Percentiles rank a stretch among this genome's conserved stretches.
phyloP scores from a whole-genome alignment of 1,139 yeast species.

The Yamadazyma diddensiae region DNA sequence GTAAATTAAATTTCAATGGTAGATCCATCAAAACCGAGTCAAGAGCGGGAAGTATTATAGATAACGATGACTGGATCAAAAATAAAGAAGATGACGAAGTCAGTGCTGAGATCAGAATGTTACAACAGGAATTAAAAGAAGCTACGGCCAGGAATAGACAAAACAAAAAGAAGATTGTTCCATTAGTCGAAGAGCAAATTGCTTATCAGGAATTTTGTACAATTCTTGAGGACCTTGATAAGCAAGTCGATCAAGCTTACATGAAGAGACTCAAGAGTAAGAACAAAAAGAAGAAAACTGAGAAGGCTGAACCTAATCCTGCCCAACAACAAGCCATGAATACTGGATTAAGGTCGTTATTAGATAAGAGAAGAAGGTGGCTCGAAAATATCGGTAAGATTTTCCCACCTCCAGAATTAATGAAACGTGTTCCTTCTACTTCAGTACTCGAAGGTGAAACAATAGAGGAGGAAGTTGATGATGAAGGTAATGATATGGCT shows the following conservation, averaged over 20 bases:
- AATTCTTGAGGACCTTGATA: constrained; percentile 88
- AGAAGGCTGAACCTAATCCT: constrained; percentile 32
- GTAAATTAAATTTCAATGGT: constrained; percentile 21
- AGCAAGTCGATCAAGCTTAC: constrained; percentile 95
- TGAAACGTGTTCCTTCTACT: constrained; percentile 71
- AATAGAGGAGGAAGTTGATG: constrained; percentile 40
- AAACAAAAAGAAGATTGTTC: constrained; percentile 63
- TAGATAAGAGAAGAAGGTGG: constrained; percentile 90
- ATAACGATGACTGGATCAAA: constrained; percentile 71
- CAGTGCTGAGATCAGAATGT: constrained; percentile 71
- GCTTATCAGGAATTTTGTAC: constrained; percentile 95
- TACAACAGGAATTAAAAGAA: constrained; percentile 67
- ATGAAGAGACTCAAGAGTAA: constrained; percentile 81
- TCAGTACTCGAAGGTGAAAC: constrained; percentile 45
- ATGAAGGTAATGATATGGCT: constrained; percentile 43
- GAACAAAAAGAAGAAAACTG: constrained; percentile 63
- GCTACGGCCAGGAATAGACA: constrained; percentile 64
- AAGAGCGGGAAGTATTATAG: constrained; percentile 39
- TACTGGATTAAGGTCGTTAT: constrained; percentile 70
- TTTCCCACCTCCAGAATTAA: constrained; percentile 64
- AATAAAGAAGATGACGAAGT: constrained; percentile 94
- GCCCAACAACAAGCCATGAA: constrained; percentile 58
- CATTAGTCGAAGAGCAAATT: constrained; percentile 81
- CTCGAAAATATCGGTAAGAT: constrained; percentile 83
- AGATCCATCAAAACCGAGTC: constrained; percentile 19